A percentile compares a stretch with the other conserved stretches of the same genome.
Evolutionary conservation across 805 yeast genomes (phyloP).

Genomic region (Schwanniomyces pseudopolymorphus): DNA sequence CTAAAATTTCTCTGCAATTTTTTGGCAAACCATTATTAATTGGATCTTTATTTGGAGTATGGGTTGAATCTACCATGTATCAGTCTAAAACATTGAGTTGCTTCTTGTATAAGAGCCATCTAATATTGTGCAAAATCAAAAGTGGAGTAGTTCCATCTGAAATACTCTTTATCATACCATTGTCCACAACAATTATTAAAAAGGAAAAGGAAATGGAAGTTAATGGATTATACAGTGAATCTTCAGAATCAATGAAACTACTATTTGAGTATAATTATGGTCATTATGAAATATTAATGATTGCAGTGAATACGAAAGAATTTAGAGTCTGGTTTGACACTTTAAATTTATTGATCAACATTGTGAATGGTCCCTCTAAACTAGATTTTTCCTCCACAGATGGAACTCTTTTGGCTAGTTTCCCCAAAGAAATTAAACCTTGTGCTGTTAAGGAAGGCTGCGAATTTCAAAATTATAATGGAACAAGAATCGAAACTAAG

Average conservation of each 20-base stretch:
- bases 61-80: slow-evolving; percentile 28
- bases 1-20: slow-evolving; percentile 32
- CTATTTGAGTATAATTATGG: slow-evolving; percentile 43
- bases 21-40: slow-evolving; percentile 46
- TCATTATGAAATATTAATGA: slow-evolving; percentile 45
- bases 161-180: slow-evolving; percentile 50
- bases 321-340: slow-evolving; percentile 39
- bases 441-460: slow-evolving; percentile 11
- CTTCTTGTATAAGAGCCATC: slow-evolving; percentile 51
- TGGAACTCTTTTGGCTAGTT: slow-evolving; percentile 5
- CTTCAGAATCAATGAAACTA: slow-evolving; percentile 39
- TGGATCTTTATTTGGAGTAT: slow-evolving; percentile 43
- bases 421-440: slow-evolving; percentile 18
- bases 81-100: slow-evolving; percentile 25
- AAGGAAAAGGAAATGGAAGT: slow-evolving; percentile 18
- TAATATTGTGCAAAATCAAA: slow-evolving; percentile 32
- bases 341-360: slow-evolving; percentile 17
- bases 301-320: slow-evolving; percentile 34
- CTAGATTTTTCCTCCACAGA: slow-evolving; percentile 14
- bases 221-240: slow-evolving; percentile 31
- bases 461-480: background rate
- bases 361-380: slow-evolving; percentile 25
- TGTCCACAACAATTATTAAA: slow-evolving; percentile 30
- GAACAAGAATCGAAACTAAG: background rate
- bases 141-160: slow-evolving; percentile 20